These are phyloP conservation scores for Alliaria petiolata DNA, from an alignment of 345 rosid species.

Conservation along the genomic window DNA sequence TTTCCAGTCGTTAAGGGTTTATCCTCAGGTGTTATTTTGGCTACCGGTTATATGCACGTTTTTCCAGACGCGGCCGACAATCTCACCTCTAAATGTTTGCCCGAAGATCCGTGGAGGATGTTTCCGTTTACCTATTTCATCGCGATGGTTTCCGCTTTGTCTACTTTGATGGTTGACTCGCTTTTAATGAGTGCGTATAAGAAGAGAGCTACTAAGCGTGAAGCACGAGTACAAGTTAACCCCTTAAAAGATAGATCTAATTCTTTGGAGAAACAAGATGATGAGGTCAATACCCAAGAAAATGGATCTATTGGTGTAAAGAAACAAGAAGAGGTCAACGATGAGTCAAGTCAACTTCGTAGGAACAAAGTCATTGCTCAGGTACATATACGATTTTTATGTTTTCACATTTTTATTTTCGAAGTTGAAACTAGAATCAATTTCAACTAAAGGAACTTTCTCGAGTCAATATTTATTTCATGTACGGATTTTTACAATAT, in stretches of 20 bases:
- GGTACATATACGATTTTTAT: neutral
- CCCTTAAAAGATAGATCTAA: neutral
- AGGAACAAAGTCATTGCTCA: constrained; percentile 32
- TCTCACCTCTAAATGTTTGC: constrained; percentile 30
- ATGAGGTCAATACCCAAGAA: constrained; percentile 3
- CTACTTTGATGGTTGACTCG: constrained; percentile 36
- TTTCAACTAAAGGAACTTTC: neutral
- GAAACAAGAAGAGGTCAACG: neutral
- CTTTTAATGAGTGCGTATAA: constrained; percentile 15
- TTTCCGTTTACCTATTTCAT: constrained; percentile 37
- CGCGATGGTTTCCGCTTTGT: constrained; percentile 34
- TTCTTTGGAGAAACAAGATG: neutral
- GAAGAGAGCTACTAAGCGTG: neutral
- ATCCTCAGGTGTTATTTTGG: constrained; percentile 38
- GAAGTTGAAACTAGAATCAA: neutral
- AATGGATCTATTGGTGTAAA: neutral
- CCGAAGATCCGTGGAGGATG: constrained; percentile 34
- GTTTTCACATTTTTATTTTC: neutral
- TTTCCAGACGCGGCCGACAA: constrained; percentile 29
- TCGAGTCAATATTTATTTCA: neutral
- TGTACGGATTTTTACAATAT: neutral
- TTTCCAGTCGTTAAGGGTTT: constrained; percentile 27
- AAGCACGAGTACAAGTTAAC: neutral
- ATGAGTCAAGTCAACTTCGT: neutral
- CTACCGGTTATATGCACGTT: constrained; percentile 43